Evolutionary conservation across 352 stramenopile species (phyloP), one percentile per base, ranked within the genome.

Genomic region (Phytophthora agathidicida): DNA sequence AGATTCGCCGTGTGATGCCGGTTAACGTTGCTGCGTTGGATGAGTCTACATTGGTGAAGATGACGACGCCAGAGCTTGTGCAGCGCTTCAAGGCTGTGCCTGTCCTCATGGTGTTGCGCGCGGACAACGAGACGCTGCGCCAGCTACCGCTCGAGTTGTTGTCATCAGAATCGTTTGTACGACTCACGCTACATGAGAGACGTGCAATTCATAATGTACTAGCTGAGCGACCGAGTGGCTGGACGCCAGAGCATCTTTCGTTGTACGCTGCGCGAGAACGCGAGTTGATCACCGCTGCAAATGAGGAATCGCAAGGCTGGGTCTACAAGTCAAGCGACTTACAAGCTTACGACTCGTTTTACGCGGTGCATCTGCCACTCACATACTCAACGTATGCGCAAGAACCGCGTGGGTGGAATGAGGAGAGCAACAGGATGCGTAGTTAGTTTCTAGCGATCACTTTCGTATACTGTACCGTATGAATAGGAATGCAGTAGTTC

Each of bases 131-230:
- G 10, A 36, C 16, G 11, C 13, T 67, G 31, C 20, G 33, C 4
- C 33, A 56, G n/a, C 23, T 67, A 3, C 27, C 58, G 11, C 33
- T 56, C 8, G 32, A 60, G 6, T 32, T 49, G 44, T 20, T 61
- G 19, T 50, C 58, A 1, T 20, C n/a, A 6, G 39, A 56, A 39
- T 43, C 30, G 6, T 67, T 67, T 20, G 30, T 3, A 5, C 10
- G 9, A 11, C 58, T 61, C 16, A 61, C 42, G 16, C 35, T 55
- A 3, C 14, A 57, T 31, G 58, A 67, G 24, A 31, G 58, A 39
- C 58, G 58, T 13, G 58, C 58, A 13, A 46, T 67, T 3, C 58
- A 67, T n/a, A 59, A 67, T 20, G 50, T 67, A 11, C 28, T 67
- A 2, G 43, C 20, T 19, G 16, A 55, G 9, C 51, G 41, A 24